Evolutionary conservation across 2,329 filamentous ascomycete genomes (phyloP).

Genomic region (Davidsoniella eucalypti): DNA sequence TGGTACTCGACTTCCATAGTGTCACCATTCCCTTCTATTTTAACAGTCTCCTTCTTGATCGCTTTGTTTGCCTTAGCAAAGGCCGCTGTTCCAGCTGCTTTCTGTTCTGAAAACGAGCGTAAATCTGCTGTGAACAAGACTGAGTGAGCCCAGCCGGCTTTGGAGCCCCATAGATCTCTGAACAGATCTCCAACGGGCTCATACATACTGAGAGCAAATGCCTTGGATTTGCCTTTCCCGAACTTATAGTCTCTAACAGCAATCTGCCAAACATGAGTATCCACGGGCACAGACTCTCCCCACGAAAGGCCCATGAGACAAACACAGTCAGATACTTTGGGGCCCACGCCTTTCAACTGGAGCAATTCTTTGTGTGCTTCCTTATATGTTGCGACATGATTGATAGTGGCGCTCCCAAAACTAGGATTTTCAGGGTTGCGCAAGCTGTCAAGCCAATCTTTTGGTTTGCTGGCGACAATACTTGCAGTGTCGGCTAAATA

Average conservation of each 20-base stretch:
- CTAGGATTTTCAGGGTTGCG: slow-evolving; percentile 59
- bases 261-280: slow-evolving; percentile 98
- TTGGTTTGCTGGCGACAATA: slow-evolving; percentile 52
- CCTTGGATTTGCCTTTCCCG: slow-evolving; percentile 67
- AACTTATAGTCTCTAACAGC: slow-evolving; percentile 92
- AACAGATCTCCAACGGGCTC: slow-evolving; percentile 85
- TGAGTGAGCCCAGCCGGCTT: slow-evolving; percentile 95
- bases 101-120: slow-evolving; percentile 60
- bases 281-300: slow-evolving; percentile 87
- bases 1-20: slow-evolving; percentile 19
- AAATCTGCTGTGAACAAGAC: slow-evolving; percentile 92
- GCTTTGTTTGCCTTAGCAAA: slow-evolving; percentile 16
- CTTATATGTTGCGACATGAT: slow-evolving; percentile 46
- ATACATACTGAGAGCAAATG: slow-evolving; percentile 76
- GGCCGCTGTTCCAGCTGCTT: background rate
- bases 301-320: slow-evolving; percentile 92
- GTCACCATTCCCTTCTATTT: slow-evolving; percentile 14
- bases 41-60: slow-evolving; percentile 15
- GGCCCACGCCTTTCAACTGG: slow-evolving; percentile 70
- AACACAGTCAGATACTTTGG: slow-evolving; percentile 94
- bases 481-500: slow-evolving; percentile 79
- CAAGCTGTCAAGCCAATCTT: slow-evolving; percentile 60
- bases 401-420: slow-evolving; percentile 24
- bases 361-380: slow-evolving; percentile 68
- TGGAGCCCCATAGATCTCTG: slow-evolving; percentile 71